These are phyloP conservation scores for Phlegmacium glaucopus DNA, from an alignment of 768 basidiomycete genomes.

Conservation along the genomic window DNA sequence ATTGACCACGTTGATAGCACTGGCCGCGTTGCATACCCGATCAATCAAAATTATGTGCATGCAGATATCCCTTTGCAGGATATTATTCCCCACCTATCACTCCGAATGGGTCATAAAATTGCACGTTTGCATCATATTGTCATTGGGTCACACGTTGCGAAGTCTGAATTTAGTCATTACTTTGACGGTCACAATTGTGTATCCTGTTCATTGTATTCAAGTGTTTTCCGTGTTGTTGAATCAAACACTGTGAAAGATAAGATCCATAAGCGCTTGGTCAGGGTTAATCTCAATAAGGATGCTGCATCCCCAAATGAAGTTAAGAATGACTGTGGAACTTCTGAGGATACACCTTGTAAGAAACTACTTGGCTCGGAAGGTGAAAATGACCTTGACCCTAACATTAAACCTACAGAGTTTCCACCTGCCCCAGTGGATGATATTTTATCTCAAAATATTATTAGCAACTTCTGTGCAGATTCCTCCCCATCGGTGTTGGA, in stretches of 20 bases:
- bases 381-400: background rate
- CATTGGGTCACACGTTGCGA: background rate
- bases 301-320: too few relatives aligned
- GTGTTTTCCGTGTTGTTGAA: background rate
- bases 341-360: too few relatives aligned
- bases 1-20: background rate
- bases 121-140: background rate
- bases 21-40: background rate
- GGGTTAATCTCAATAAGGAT: too few relatives aligned
- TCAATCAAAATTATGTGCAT: background rate
- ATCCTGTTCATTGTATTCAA: background rate
- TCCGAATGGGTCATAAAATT: background rate
- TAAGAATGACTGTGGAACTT: too few relatives aligned
- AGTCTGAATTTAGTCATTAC: background rate
- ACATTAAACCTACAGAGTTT: background rate
- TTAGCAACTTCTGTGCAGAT: background rate
- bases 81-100: background rate
- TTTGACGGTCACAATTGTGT: background rate
- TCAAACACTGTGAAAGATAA: background rate
- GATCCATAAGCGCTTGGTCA: too few relatives aligned
- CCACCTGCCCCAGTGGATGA: slow-evolving; percentile 1
- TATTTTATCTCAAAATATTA: background rate
- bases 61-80: background rate
- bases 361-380: too few relatives aligned
- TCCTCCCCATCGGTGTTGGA: slow-evolving; percentile 2